A percentile compares a stretch with the other conserved stretches of the same genome.
These are phyloP conservation scores for Eucalyptus polybractea DNA, from an alignment of 345 rosid genomes.

Conservation along the genomic window DNA sequence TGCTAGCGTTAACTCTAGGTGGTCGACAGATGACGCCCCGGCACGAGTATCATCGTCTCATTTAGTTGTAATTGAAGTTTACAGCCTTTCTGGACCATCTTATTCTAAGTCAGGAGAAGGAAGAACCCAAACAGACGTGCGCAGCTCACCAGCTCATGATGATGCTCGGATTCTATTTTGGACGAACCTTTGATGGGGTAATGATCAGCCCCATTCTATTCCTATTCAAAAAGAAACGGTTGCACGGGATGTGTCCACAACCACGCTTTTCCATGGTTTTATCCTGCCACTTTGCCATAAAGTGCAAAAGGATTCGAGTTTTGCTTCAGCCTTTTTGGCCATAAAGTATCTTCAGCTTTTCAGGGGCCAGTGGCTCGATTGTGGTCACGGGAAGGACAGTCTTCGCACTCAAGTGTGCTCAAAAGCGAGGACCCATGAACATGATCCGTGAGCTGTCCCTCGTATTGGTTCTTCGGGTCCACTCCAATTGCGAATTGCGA, in stretches of 20 bases:
- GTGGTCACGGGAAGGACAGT: background rate
- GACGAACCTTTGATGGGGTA: background rate
- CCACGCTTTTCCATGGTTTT: background rate
- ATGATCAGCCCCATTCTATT: background rate
- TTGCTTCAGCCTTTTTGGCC: background rate
- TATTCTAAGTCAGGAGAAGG: background rate
- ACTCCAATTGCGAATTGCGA: background rate
- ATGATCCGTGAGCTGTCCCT: background rate
- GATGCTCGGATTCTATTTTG: background rate
- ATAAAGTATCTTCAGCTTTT: background rate
- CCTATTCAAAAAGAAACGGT: background rate
- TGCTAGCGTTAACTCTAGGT: background rate
- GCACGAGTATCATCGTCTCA: background rate
- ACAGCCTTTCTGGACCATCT: background rate
- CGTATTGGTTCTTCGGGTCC: background rate
- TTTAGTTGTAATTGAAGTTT: background rate
- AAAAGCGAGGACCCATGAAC: background rate
- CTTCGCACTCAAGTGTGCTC: background rate
- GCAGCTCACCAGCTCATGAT: background rate
- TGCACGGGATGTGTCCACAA: background rate
- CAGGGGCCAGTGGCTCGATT: background rate
- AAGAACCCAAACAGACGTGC: background rate
- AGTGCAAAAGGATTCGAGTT: background rate
- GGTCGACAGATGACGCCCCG: background rate
- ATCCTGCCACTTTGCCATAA: background rate